Percentiles rank a stretch among this genome's conserved stretches.
These are phyloP conservation scores for Guadua angustifolia DNA, from an alignment of 176 grass and related monocot genomes.

Conservation along the genomic window DNA sequence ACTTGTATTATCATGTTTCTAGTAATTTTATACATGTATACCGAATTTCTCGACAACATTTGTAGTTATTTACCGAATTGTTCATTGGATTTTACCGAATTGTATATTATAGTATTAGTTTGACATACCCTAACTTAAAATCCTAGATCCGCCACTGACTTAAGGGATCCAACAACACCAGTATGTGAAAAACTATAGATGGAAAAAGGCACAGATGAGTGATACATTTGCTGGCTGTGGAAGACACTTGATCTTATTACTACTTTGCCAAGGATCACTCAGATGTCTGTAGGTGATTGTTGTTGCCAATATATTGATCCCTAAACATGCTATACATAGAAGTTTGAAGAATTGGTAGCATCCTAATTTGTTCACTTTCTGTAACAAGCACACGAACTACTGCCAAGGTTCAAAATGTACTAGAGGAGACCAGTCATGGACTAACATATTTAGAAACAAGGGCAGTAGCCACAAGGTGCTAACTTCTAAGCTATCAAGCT, in stretches of 20 bases:
- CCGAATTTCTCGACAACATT: too few species aligned
- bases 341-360: background rate
- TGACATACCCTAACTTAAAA: too few species aligned
- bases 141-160: too few species aligned
- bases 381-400: background rate
- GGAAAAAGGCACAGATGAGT: background rate
- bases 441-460: constrained; percentile 23
- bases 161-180: background rate
- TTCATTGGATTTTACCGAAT: too few species aligned
- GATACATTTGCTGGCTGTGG: background rate
- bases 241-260: background rate
- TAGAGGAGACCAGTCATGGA: background rate
- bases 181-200: background rate
- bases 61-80: too few species aligned
- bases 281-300: background rate
- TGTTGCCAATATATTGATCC: background rate
- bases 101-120: too few species aligned
- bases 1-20: too few species aligned
- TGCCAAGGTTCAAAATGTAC: background rate
- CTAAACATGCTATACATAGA: background rate
- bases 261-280: background rate
- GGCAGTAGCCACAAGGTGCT: background rate
- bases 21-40: too few species aligned
- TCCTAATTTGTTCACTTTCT: background rate
- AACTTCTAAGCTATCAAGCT: background rate